phyloP scores from a whole-genome alignment of 805 yeast species.

The Yarrowia yakushimensis region DNA sequence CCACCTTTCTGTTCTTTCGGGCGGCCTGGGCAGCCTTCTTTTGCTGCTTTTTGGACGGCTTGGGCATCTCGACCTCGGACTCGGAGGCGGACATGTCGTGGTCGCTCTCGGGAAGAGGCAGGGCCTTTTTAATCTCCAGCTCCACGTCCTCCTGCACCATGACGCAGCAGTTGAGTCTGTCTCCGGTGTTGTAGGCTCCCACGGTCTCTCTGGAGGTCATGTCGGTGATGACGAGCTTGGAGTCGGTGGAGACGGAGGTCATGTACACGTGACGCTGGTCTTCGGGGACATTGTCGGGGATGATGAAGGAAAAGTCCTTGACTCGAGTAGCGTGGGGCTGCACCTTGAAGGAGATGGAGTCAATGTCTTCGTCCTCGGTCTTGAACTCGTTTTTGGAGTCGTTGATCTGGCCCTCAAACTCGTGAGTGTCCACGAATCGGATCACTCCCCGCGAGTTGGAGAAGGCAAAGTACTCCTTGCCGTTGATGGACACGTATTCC shows the following conservation, averaged over 20 bases:
- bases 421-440: slow-evolving; percentile 44
- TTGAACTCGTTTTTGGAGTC: slow-evolving; percentile 32
- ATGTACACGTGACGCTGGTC: slow-evolving; percentile 50
- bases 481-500: slow-evolving; percentile 43
- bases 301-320: slow-evolving; percentile 60
- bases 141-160: slow-evolving; percentile 72
- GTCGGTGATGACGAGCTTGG: slow-evolving; percentile 90
- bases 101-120: slow-evolving; percentile 44
- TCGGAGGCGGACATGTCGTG: slow-evolving; percentile 34
- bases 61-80: slow-evolving; percentile 30
- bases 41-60: slow-evolving; percentile 24
- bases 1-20: neutral
- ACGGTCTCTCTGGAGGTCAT: slow-evolving; percentile 64
- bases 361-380: slow-evolving; percentile 33
- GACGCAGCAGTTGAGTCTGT: slow-evolving; percentile 82
- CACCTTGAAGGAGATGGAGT: slow-evolving; percentile 46
- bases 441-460: slow-evolving; percentile 72
- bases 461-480: slow-evolving; percentile 55
- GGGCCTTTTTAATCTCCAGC: slow-evolving; percentile 77
- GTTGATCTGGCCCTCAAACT: slow-evolving; percentile 38
- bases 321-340: slow-evolving; percentile 84
- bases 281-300: slow-evolving; percentile 18
- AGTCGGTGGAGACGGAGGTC: slow-evolving; percentile 87
- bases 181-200: slow-evolving; percentile 88
- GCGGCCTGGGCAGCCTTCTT: slow-evolving; percentile 26